Conservation (phyloP, 257 asterid genomes). For the Paraleonurus japonicus region DNA sequence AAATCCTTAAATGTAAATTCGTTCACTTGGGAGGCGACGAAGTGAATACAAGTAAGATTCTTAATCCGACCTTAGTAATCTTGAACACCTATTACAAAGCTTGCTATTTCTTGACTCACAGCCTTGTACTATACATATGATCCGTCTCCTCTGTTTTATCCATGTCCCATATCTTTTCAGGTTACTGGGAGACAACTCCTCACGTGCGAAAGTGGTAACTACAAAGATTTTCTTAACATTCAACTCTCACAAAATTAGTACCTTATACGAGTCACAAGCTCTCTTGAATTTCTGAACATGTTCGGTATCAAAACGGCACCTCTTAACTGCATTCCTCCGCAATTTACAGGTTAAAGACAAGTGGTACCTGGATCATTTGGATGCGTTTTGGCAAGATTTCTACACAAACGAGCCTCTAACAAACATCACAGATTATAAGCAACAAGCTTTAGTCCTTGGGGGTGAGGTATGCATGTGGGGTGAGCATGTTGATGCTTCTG, state of each 20-base stretch:
- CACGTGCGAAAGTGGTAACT: slow-evolving; percentile 67
- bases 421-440: slow-evolving; percentile 64
- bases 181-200: slow-evolving; percentile 79
- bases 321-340: neutral
- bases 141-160: neutral
- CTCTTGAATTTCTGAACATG: too few species aligned
- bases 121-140: neutral
- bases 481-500: slow-evolving; percentile 73
- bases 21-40: slow-evolving; percentile 97
- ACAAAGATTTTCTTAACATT: slow-evolving; percentile 3
- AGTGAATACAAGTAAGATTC: slow-evolving; percentile 72
- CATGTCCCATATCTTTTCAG: too few species aligned
- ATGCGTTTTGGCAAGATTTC: slow-evolving; percentile 75
- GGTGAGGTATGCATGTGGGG: slow-evolving; percentile 97
- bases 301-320: too few species aligned
- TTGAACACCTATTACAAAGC: neutral
- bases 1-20: slow-evolving; percentile 81
- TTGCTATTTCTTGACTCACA: neutral
- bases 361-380: slow-evolving; percentile 90
- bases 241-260: neutral
- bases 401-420: slow-evolving; percentile 80
- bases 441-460: slow-evolving; percentile 71
- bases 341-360: slow-evolving; percentile 67
- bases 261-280: neutral
- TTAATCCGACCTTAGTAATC: neutral